These are phyloP conservation scores for Pogostemon cablin DNA, from an alignment of 257 asterid genomes.

Conservation along the genomic window DNA sequence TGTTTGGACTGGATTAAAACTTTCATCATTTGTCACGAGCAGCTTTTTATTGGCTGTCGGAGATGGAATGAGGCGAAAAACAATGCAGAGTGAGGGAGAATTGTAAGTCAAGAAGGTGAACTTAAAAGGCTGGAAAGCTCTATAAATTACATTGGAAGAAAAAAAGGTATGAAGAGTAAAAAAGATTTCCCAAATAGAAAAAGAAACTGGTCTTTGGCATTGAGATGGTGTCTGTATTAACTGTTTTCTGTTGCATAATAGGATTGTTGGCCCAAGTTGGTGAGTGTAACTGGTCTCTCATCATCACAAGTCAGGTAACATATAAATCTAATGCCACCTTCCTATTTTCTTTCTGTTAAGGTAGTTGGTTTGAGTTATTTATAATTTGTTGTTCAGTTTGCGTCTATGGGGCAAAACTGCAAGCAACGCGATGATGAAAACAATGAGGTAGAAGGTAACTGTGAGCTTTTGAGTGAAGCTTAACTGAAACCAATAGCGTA, in stretches of 20 bases:
- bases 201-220: not conserved
- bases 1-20: constrained; percentile 29
- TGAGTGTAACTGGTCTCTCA: constrained; percentile 40
- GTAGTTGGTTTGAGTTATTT: constrained; percentile 12
- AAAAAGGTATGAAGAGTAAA: constrained; percentile 20
- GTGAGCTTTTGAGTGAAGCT: constrained; percentile 52
- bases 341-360: not conserved
- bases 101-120: constrained; percentile 39
- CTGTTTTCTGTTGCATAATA: constrained; percentile 13
- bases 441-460: constrained; percentile 36
- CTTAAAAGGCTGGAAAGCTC: constrained; percentile 41
- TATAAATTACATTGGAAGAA: constrained; percentile 35
- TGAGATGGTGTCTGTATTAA: constrained; percentile 21
- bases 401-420: constrained; percentile 29
- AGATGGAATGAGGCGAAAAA: constrained; percentile 31
- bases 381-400: constrained; percentile 40
- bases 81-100: constrained; percentile 30
- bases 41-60: constrained; percentile 39
- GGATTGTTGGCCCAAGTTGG: constrained; percentile 27
- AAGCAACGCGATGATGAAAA: constrained; percentile 31
- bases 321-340: not conserved
- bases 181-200: not conserved
- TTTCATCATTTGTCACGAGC: constrained; percentile 30
- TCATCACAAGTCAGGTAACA: constrained; percentile 58
- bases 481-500: constrained; percentile 39